phyloP scores from a whole-genome alignment of 2,329 filamentous ascomycete genomes.

The Cladosporium velox region DNA sequence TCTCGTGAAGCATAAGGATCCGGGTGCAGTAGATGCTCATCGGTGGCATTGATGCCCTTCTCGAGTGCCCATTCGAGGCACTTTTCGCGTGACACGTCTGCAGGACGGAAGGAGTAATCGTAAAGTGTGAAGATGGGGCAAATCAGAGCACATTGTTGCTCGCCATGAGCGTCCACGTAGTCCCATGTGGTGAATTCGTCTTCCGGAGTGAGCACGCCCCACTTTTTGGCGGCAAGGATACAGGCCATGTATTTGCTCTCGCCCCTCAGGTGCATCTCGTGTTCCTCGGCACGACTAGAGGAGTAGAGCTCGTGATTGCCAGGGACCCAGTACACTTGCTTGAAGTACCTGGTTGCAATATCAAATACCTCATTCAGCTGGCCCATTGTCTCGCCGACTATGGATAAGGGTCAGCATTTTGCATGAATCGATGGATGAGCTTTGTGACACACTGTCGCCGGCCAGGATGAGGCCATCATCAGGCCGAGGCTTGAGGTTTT shows the following conservation, averaged over 20 bases:
- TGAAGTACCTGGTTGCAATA: conserved; percentile 46
- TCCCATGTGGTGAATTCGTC: conserved; percentile 56
- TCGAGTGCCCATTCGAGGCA: conserved; percentile 52
- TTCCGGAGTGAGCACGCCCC: conserved; percentile 58
- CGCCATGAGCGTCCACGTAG: conserved; percentile 40
- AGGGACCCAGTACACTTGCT: conserved; percentile 57
- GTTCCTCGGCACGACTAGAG: conserved; percentile 43
- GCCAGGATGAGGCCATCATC: conserved; percentile 50
- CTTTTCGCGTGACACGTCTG: conserved; percentile 49
- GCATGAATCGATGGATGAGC: conserved; percentile 19
- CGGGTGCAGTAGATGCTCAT: conserved; percentile 49
- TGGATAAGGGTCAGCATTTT: conserved; percentile 34
- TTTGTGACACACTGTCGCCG: conserved; percentile 41
- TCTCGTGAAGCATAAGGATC: conserved; percentile 48
- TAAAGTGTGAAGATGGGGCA: conserved; percentile 62
- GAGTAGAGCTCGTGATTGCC: conserved; percentile 63
- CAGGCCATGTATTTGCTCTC: conserved; percentile 59
- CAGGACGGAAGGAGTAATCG: conserved; percentile 60
- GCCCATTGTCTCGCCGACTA: conserved; percentile 39
- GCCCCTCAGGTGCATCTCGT: conserved; percentile 44
- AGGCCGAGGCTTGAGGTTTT: conserved; percentile 41
- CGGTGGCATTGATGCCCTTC: conserved; percentile 48
- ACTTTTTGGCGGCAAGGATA: conserved; percentile 53
- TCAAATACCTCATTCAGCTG: conserved; percentile 43
- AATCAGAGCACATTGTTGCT: conserved; percentile 51